phyloP scores from a whole-genome alignment of 2,329 filamentous ascomycete genomes.

The Fusarium pilosicola region DNA sequence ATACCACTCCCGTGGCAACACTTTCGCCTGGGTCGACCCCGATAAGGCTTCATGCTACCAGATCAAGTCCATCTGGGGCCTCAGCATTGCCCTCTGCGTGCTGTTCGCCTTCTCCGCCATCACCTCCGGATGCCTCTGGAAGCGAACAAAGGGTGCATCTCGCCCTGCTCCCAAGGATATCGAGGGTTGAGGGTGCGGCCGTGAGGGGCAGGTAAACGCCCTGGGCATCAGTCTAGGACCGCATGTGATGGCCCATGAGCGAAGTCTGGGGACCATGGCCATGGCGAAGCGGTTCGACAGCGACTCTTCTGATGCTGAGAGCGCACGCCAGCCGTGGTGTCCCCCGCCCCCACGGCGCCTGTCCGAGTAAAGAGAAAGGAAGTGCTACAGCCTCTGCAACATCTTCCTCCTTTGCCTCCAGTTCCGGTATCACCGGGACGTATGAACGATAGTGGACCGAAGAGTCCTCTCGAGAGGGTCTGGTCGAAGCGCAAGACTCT shows the following conservation, averaged over 20 bases:
- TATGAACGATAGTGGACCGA: conserved; percentile 25
- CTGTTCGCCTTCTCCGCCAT: conserved; percentile 73
- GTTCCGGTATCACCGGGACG: conserved; percentile 35
- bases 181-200: conserved; percentile 60
- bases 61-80: conserved; percentile 88
- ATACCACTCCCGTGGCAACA: conserved; percentile 47
- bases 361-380: conserved; percentile 41
- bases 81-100: conserved; percentile 81
- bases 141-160: conserved; percentile 59
- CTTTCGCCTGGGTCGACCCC: conserved; percentile 60
- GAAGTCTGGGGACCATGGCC: conserved; percentile 53
- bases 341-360: conserved; percentile 52
- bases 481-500: conserved; percentile 58
- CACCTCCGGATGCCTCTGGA: conserved; percentile 70
- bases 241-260: conserved; percentile 38
- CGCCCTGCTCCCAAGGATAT: conserved; percentile 57
- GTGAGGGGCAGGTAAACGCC: conserved; percentile 47
- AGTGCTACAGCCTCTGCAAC: conserved; percentile 42
- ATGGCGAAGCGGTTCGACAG: conserved; percentile 49
- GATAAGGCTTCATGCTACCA: conserved; percentile 77
- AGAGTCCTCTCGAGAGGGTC: conserved; percentile 42
- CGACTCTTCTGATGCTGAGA: conserved; percentile 47
- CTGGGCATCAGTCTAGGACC: conserved; percentile 30
- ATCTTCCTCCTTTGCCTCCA: conserved; percentile 47
- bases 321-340: conserved; percentile 43